Conservation (phyloP, 441 rosid genomes). For the Populus hybrid region DNA sequence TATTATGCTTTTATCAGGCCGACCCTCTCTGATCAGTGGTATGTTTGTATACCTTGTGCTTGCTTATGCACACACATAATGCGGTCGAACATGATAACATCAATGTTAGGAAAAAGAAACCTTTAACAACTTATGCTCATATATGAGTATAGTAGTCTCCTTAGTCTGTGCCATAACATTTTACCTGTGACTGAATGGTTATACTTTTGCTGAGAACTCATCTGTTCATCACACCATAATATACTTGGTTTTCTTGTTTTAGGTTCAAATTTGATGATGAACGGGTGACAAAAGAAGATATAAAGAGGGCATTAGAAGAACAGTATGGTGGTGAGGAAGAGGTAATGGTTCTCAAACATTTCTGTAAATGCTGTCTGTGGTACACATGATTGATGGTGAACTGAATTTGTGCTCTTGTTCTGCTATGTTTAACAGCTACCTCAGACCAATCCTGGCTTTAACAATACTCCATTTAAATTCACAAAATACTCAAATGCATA, state of each 20-base stretch:
- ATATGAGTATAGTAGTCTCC: neutral
- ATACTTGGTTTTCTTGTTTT: neutral
- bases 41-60: constrained; percentile 16
- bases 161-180: neutral
- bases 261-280: constrained; percentile 99
- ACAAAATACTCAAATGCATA: constrained; percentile 94
- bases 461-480: constrained; percentile 84
- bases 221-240: neutral
- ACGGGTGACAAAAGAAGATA: constrained; percentile 93
- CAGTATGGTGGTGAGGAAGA: constrained; percentile 99
- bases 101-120: neutral
- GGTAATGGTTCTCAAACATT: constrained; percentile 38
- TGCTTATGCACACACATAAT: neutral
- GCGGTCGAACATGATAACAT: neutral
- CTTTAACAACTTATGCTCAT: neutral
- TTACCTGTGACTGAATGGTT: neutral
- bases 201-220: neutral
- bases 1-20: constrained; percentile 93
- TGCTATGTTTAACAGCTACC: constrained; percentile 52
- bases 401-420: constrained; percentile 23
- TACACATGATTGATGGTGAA: constrained; percentile 8
- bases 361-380: neutral
- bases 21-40: constrained; percentile 87
- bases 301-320: constrained; percentile 89
- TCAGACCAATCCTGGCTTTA: constrained; percentile 88